phyloP scores from a whole-genome alignment of 2,329 filamentous ascomycete genomes.

The Apiospora marii region DNA sequence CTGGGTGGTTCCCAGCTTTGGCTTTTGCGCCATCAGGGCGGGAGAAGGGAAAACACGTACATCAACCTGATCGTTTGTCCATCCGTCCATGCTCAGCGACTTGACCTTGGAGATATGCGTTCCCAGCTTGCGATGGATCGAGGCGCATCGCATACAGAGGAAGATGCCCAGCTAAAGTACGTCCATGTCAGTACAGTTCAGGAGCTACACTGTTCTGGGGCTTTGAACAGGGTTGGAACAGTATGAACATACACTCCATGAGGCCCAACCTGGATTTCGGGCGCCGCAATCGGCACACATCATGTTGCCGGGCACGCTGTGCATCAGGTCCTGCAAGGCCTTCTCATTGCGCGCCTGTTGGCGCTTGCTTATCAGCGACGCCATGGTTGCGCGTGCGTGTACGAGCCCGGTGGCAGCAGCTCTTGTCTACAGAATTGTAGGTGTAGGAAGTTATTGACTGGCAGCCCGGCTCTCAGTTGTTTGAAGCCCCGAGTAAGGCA shows the following conservation, averaged over 20 bases:
- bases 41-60: slow-evolving; percentile 58
- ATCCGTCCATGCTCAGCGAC: slow-evolving; percentile 97
- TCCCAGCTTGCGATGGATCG: slow-evolving; percentile 93
- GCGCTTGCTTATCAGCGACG: slow-evolving; percentile 85
- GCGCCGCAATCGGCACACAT: slow-evolving; percentile 92
- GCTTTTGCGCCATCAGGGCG: background rate
- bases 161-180: slow-evolving; percentile 83
- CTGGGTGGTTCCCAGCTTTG: background rate
- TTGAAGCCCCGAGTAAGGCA: background rate
- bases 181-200: slow-evolving; percentile 26
- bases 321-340: slow-evolving; percentile 86
- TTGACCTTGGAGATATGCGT: slow-evolving; percentile 99
- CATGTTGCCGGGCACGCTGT: slow-evolving; percentile 85
- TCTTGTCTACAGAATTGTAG: background rate
- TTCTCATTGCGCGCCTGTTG: slow-evolving; percentile 98
- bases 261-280: slow-evolving; percentile 94
- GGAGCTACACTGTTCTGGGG: background rate
- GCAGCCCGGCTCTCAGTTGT: background rate
- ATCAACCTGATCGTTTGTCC: slow-evolving; percentile 95
- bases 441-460: background rate
- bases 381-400: slow-evolving; percentile 58
- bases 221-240: background rate
- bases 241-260: slow-evolving; percentile 82
- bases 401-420: background rate
- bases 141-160: slow-evolving; percentile 95